These are phyloP conservation scores for Pleurotus platypus DNA, from an alignment of 768 basidiomycete species.

Conservation along the genomic window DNA sequence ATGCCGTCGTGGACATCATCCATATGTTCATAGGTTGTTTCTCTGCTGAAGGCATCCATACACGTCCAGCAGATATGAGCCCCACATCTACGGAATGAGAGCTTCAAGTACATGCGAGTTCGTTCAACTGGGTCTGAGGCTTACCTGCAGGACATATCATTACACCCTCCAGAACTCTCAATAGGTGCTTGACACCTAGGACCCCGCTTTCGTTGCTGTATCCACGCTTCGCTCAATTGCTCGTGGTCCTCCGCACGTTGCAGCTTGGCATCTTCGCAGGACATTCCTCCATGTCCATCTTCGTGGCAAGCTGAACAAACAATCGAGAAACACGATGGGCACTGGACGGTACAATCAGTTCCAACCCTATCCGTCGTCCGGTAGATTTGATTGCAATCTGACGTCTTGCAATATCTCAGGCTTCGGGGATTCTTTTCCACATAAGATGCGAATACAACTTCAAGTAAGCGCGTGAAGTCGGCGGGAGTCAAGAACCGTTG, in stretches of 20 bases:
- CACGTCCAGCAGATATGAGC: constrained; percentile 58
- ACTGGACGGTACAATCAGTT: constrained; percentile 2
- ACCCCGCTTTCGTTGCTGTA: constrained; percentile 41
- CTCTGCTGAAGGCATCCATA: constrained; percentile 31
- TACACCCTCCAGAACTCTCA: constrained; percentile 50
- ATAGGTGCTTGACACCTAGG: constrained; percentile 42
- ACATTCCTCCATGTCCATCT: constrained; percentile 50
- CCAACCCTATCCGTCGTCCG: constrained; percentile 15
- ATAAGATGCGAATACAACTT: constrained; percentile 52
- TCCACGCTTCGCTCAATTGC: constrained; percentile 35
- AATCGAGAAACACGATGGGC: constrained; percentile 29
- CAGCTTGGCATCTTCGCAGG: constrained; percentile 35
- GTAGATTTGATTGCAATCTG: constrained; percentile 72
- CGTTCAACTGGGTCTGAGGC: background rate
- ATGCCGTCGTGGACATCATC: constrained; percentile 23
- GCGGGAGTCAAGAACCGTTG: constrained; percentile 44
- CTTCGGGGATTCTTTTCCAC: constrained; percentile 52
- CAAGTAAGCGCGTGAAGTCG: constrained; percentile 51
- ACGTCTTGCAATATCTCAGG: constrained; percentile 66
- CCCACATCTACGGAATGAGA: constrained; percentile 20
- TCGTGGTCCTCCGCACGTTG: constrained; percentile 21
- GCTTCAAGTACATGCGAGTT: too few relatives aligned
- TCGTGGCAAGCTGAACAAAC: constrained; percentile 47
- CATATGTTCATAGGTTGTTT: constrained; percentile 33
- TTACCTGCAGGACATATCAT: constrained; percentile 48